phyloP scores from a whole-genome alignment of 2,329 filamentous ascomycete species.

The Colletotrichum camelliae region DNA sequence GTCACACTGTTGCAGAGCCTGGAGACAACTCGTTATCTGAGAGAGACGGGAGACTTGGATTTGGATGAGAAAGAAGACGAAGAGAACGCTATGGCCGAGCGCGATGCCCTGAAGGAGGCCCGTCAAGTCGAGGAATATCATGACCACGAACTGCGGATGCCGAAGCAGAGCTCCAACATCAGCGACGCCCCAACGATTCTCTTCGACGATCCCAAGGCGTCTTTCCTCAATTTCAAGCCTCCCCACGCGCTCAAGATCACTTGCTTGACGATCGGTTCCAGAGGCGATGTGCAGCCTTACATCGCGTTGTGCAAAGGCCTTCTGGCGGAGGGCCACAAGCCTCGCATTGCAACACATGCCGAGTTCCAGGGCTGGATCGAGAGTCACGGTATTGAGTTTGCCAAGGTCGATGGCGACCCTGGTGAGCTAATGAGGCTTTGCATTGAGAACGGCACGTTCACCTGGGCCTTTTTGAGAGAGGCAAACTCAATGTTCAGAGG shows the following conservation, averaged over 20 bases:
- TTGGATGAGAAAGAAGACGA: constrained; percentile 74
- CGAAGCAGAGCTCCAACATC: constrained; percentile 48
- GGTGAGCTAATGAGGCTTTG: constrained; percentile 95
- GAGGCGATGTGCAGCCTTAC: constrained; percentile 96
- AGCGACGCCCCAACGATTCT: constrained; percentile 75
- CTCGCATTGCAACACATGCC: constrained; percentile 87
- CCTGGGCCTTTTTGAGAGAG: constrained; percentile 86
- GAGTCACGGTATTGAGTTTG: constrained; percentile 93
- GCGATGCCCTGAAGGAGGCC: constrained; percentile 80
- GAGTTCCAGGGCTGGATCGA: constrained; percentile 92
- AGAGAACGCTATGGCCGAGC: constrained; percentile 79
- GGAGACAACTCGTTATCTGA: constrained; percentile 73
- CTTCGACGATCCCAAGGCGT: constrained; percentile 88
- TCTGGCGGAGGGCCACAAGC: constrained; percentile 83
- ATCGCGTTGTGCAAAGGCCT: constrained; percentile 94
- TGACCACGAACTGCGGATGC: constrained; percentile 56
- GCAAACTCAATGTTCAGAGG: constrained; percentile 86
- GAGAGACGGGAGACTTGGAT: constrained; percentile 71
- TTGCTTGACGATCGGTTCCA: constrained; percentile 93
- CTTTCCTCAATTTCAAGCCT: constrained; percentile 91
- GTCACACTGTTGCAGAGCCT: constrained; percentile 80
- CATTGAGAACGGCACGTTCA: constrained; percentile 97
- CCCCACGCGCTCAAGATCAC: constrained; percentile 80
- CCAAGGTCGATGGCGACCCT: constrained; percentile 86
- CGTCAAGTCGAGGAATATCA: constrained; percentile 57